Evolutionary conservation across 2,329 filamentous ascomycete genomes (phyloP), one percentile per base, ranked within the genome.

Genomic region (Thyridium curvatum): DNA sequence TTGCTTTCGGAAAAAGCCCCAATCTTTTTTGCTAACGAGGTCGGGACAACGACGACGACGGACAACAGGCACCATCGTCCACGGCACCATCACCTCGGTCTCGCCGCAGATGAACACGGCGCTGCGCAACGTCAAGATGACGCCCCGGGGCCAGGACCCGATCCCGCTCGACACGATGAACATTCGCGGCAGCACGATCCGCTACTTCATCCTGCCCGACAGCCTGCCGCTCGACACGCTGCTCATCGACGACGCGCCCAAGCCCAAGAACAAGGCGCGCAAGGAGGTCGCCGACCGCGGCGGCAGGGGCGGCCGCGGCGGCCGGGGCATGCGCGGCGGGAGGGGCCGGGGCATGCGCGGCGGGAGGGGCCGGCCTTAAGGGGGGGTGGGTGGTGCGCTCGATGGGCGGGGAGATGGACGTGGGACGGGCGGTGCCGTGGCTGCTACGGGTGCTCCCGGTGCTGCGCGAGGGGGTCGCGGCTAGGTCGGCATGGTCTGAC

Each of bases 101-200:
- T 93, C 90, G 7, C 93, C 94, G 10, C 87, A 96, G 67, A 98
- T 98, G 93, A 98, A 98, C 74, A 95, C 90, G 41, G 84, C 90
- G 36, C 79, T 98, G 43, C 88, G 90, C 58, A 89, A 86, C 45
- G 91, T 97, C 58, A 97, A 96, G 70, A 95, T 96, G 88, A 97
- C 91, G 3, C 74, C 82, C 49, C 87, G 84, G 62, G 85, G 85
- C 56, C 88, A 93, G 59, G 87, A 94, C 45, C 82, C 90, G 38
- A 82, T 96, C 58, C 74, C 83, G 6, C 80, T 97, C 45, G 93
- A 98, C 61, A 88, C 88, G 18, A 95, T 98, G 78, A 96, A 94
- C 69, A 86, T 98, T 50, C 87, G 93, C 51, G 93, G 93, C 54
- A 94, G 86, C 45, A 96, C 90, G 15, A 94, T 98, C 62, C 82